Evolutionary conservation across 2,329 filamentous ascomycete species (phyloP).

Genomic region (Penicillium sp.): DNA sequence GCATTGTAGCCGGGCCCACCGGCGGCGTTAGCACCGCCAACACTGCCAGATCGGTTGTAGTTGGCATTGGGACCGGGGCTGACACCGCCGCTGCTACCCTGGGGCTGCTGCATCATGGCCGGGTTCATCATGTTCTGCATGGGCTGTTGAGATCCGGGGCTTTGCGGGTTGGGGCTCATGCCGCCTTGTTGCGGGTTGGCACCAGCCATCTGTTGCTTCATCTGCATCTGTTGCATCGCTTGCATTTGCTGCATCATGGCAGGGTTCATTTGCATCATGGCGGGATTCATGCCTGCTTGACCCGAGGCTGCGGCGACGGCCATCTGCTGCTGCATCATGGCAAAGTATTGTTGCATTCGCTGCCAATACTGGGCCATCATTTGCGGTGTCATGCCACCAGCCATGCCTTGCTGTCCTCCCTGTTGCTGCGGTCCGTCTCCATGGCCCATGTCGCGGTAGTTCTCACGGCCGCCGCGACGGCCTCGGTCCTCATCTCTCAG

Average conservation of each 20-base stretch:
- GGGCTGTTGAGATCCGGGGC: constrained; percentile 50
- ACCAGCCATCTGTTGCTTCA: constrained; percentile 53
- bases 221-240: constrained; percentile 56
- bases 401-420: constrained; percentile 42
- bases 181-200: constrained; percentile 31
- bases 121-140: constrained; percentile 60
- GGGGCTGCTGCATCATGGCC: constrained; percentile 61
- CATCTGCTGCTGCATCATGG: constrained; percentile 91
- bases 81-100: constrained; percentile 36
- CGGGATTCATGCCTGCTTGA: constrained; percentile 32
- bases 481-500: constrained; percentile 80
- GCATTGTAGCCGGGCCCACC: constrained; percentile 58
- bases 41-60: constrained; percentile 36
- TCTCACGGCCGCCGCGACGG: constrained; percentile 45
- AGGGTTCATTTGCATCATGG: constrained; percentile 69
- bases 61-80: constrained; percentile 51
- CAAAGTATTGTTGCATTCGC: constrained; percentile 95
- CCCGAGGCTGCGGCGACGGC: constrained; percentile 48
- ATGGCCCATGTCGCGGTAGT: constrained; percentile 39
- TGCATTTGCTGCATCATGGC: constrained; percentile 65
- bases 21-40: neutral
- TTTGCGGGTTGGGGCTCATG: constrained; percentile 36
- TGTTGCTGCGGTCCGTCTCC: constrained; percentile 44
- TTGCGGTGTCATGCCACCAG: constrained; percentile 78
- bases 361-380: constrained; percentile 99